Evolutionary conservation across 371 early-diverging fungal species (phyloP).

Genomic region (Catenaria anguillulae): DNA sequence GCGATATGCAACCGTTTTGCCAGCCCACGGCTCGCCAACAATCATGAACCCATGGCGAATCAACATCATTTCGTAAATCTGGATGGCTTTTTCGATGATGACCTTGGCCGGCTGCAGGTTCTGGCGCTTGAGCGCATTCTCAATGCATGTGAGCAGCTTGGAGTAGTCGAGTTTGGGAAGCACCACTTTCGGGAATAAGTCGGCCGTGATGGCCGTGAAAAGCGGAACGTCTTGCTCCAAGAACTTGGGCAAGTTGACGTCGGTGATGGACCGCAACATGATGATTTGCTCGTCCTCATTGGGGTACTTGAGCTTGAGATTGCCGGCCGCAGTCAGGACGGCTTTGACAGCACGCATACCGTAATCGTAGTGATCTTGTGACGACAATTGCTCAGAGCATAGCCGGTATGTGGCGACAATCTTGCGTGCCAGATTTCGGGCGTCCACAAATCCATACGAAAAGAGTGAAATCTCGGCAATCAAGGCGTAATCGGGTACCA

Average conservation of each 20-base stretch:
- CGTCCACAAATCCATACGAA: conserved; percentile 39
- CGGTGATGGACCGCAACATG: conserved; percentile 37
- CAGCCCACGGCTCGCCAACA: conserved; percentile 39
- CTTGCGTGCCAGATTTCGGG: conserved; percentile 35
- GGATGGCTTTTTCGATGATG: conserved; percentile 40
- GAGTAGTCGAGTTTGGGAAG: conserved; percentile 36
- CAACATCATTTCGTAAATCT: conserved; percentile 40
- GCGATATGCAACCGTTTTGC: conserved; percentile 30
- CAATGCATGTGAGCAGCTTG: conserved; percentile 23
- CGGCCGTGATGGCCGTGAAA: conserved; percentile 41
- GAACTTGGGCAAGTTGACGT: conserved; percentile 42
- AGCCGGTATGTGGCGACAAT: conserved; percentile 45
- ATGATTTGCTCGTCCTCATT: conserved; percentile 32
- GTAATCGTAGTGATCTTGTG: conserved; percentile 49
- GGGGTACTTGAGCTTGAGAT: conserved; percentile 31
- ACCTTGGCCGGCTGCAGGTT: conserved; percentile 25
- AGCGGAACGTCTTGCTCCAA: conserved; percentile 41
- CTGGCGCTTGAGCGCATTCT: conserved; percentile 19
- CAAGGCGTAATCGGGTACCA: conserved; percentile 48
- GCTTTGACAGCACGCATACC: conserved; percentile 47
- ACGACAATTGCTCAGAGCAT: conserved; percentile 39
- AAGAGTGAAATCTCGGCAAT: conserved; percentile 43
- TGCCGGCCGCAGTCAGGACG: conserved; percentile 43
- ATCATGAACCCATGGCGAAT: conserved; percentile 44
- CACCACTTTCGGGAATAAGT: conserved; percentile 37